phyloP scores from a whole-genome alignment of 176 grass and related monocot genomes.

The Oryza nivara region DNA sequence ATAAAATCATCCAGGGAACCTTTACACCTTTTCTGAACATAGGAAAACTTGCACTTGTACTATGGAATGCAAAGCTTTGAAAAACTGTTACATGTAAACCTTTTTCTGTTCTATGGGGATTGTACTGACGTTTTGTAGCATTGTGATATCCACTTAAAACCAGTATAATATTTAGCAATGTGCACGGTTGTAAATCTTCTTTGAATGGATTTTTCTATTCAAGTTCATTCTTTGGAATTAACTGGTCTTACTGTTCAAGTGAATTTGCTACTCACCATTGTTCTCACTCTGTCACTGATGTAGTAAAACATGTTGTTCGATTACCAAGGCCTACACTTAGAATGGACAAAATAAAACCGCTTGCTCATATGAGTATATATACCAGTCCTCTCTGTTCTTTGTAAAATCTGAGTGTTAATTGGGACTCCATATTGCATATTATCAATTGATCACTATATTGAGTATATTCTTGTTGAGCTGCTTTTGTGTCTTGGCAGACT shows the following conservation, averaged over 20 bases:
- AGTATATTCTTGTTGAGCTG: not conserved
- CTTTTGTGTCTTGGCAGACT: not conserved
- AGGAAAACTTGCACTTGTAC: not conserved
- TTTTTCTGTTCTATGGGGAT: constrained; percentile 1
- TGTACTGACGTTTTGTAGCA: constrained; percentile 50
- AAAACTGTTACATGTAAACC: not conserved
- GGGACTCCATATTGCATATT: not conserved
- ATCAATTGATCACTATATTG: not conserved
- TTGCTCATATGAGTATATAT: constrained; percentile 60
- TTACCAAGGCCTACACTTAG: not conserved
- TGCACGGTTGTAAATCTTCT: constrained; percentile 58
- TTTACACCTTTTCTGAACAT: not conserved
- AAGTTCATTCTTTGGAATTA: constrained; percentile 34
- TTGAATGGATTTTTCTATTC: not conserved
- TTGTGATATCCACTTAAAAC: constrained; percentile 67
- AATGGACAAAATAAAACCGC: constrained; percentile 54
- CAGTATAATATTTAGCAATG: constrained; percentile 53
- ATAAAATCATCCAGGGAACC: not conserved
- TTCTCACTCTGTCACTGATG: constrained; percentile 9
- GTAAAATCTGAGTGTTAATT: constrained; percentile 23
- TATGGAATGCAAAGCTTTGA: not conserved
- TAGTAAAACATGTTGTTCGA: not conserved
- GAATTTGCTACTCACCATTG: not conserved
- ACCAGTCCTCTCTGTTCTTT: not conserved
- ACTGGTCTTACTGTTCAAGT: constrained; percentile 60